Evolutionary conservation across 2,329 filamentous ascomycete species (phyloP), one percentile per base, ranked within the genome.

Genomic region (Neofusicoccum umdonicola): DNA sequence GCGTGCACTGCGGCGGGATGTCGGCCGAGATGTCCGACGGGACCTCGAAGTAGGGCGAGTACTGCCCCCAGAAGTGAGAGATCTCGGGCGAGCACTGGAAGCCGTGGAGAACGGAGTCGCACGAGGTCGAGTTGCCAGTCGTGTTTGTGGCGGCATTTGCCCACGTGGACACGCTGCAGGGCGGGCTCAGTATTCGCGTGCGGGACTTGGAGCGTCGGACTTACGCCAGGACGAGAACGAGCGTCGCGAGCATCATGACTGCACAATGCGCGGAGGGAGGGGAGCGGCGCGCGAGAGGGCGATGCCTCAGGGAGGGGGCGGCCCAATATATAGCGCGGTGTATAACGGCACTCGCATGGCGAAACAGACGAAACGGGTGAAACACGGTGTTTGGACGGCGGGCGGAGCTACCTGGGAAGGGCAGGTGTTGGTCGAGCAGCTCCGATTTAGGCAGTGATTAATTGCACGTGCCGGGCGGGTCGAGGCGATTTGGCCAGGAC

Each of bases 1-100:
- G 79, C 12, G 85, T 80, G 78, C 93, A 97, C n/a, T 81, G 82
- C 0, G 80, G 69, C 0, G 92, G 93, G 0, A 90, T 79, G 7
- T 81, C 80, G 6, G 82, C 70, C 15, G 86, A 80, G 58, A 92
- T 85, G 2, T 85, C 81, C 1, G 90, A 92, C 6, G 88, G 84
- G 0, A 93, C 88, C 0, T 88, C 84, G 77, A 91, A 97, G 79
- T 88, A 96, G 1, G 93, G 91, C 17, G 92, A 90, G 76, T 97
- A 97, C 75, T 94, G 92, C 64, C 93, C 93, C 92, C 92, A 96
- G 63, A 82, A 84, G 69, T 87, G 89, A 1, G 87, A 86, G 50
- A 89, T 83, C 37, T 84, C 74, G 3, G 84, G 77, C 54, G 83
- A 81, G 76, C 90, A 93, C 67, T 85, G 83, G 74, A 88, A 90